Evolutionary conservation across 78 protist genomes (phyloP), one percentile per base, ranked within the genome.

Genomic region (Cyanophora paradoxa): DNA sequence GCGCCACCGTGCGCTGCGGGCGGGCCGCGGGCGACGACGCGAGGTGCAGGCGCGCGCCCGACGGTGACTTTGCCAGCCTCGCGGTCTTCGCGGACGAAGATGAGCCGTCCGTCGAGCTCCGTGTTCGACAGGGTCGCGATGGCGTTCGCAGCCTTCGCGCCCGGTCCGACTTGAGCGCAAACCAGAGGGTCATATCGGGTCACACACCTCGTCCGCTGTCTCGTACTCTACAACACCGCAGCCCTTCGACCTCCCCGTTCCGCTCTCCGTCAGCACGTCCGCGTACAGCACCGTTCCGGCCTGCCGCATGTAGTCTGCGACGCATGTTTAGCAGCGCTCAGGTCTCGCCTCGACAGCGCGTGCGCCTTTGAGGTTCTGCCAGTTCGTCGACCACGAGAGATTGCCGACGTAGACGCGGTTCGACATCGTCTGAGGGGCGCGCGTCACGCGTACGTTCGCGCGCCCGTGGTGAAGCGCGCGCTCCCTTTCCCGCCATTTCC

Each of bases 61-160:
- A n/a, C n/a, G n/a, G n/a, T n/a, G n/a, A n/a, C n/a, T n/a, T 7
- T 48, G 56, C 61, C 61, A 54, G 72, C 73, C 58, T 67, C 80
- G 37, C 80, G 72, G 65, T 75, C 80, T 66, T 75, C 80, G 41
- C 80, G 80, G 44, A 75, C 73, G n/a, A 50, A 64, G 31, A 75
- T 64, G 19, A 20, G 1, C n/a, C 80, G 73, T 22, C 73, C 72
- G 17, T 24, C 40, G 19, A 75, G 50, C 64, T 46, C 65, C 5
- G 66, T 19, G 59, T 64, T 66, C 42, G 30, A 1, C 28, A 75
- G 80, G 26, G 8, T 26, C 30, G 19, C n/a, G 42, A 75, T 75
- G 40, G 64, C 66, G 4, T 26, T 2, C 61, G 14, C 30, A 46
- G 64, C 76, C 31, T 54, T 56, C 33, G 39, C 44, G 30, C 11